phyloP scores from a whole-genome alignment of 495 filamentous ascomycete genomes.

The Aspergillus ellipticus region DNA sequence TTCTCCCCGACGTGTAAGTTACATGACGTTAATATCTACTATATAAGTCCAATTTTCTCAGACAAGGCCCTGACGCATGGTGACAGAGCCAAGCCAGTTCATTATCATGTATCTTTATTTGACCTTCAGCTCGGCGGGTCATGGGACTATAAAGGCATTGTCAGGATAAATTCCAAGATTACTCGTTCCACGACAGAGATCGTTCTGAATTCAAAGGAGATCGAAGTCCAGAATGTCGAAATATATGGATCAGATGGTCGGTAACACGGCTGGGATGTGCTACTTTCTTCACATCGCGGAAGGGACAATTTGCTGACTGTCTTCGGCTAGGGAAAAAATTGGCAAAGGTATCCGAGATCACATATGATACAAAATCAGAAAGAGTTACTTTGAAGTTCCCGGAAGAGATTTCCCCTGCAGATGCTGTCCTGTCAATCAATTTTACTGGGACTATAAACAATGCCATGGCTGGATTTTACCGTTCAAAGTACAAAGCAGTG shows the following conservation, averaged over 20 bases:
- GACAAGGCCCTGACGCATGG: background rate
- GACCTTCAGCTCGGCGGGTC: conserved; percentile 67
- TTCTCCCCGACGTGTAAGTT: conserved; percentile 50
- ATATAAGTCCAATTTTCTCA: background rate
- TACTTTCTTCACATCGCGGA: background rate
- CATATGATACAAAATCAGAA: conserved; percentile 77
- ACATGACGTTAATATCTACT: background rate
- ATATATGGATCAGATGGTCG: conserved; percentile 32
- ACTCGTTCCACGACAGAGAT: conserved; percentile 63
- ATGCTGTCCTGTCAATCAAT: conserved; percentile 64
- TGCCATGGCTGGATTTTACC: conserved; percentile 94
- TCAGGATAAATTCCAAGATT: conserved; percentile 61
- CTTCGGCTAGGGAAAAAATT: conserved; percentile 25
- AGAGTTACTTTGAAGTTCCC: conserved; percentile 70
- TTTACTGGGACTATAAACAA: conserved; percentile 90
- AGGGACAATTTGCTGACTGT: conserved; percentile 9
- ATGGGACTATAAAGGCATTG: conserved; percentile 81
- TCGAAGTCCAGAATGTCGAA: conserved; percentile 37
- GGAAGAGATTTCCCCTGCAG: conserved; percentile 56
- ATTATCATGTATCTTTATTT: conserved; percentile 80
- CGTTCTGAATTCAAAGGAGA: conserved; percentile 61
- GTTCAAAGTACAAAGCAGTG: conserved; percentile 85
- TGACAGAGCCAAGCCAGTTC: conserved; percentile 70
- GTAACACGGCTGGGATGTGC: background rate
- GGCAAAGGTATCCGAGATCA: conserved; percentile 60